phyloP scores from a whole-genome alignment of 2,329 filamentous ascomycete species.

The Fusarium solani-melongenae region DNA sequence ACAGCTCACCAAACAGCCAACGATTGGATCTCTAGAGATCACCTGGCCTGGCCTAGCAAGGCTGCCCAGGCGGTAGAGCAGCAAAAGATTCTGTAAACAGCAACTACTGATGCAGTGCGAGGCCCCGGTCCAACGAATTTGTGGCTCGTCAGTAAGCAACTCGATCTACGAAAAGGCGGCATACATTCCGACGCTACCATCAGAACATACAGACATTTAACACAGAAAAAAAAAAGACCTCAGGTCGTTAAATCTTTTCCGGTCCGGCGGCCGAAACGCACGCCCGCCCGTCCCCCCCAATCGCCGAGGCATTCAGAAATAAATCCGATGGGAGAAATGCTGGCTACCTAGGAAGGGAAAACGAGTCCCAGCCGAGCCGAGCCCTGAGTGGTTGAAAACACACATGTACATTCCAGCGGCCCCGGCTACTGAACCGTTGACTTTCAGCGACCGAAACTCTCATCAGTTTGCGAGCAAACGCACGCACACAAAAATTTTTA shows the following conservation, averaged over 20 bases:
- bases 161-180: slow-evolving; percentile 1
- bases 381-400: background rate
- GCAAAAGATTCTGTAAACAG: slow-evolving; percentile 7
- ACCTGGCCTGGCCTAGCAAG: slow-evolving; percentile 15
- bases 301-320: slow-evolving; percentile 1
- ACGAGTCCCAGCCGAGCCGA: slow-evolving; percentile 16
- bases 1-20: slow-evolving; percentile 10
- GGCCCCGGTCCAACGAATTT: background rate
- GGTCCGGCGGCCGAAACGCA: background rate
- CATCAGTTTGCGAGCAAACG: background rate
- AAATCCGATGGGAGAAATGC: background rate
- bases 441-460: slow-evolving; percentile 34
- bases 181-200: background rate
- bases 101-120: slow-evolving; percentile 9
- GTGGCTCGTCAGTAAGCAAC: slow-evolving; percentile 1
- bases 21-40: slow-evolving; percentile 28
- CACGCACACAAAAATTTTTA: background rate
- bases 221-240: background rate
- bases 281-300: background rate
- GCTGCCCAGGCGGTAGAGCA: slow-evolving; percentile 21
- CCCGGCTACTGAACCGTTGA: slow-evolving; percentile 24
- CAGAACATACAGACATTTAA: background rate
- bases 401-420: slow-evolving; percentile 35
- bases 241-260: background rate
- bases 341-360: slow-evolving; percentile 10